A percentile compares a stretch with the other conserved stretches of the same genome.
phyloP scores from a whole-genome alignment of 78 protist genomes.

The Polysphondylium violaceum region DNA sequence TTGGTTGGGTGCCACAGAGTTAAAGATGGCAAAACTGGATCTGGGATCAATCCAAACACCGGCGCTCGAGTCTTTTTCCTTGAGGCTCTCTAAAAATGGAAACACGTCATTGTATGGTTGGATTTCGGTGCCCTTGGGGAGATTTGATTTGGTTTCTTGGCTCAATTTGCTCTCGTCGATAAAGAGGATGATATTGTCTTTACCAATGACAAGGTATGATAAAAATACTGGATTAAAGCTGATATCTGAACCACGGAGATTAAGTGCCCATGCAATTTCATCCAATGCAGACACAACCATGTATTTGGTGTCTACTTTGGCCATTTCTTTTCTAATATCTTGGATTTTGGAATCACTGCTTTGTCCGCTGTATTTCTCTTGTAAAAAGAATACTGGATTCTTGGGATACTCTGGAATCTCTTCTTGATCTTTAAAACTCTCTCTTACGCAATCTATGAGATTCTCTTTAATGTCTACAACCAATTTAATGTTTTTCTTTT shows the following conservation, averaged over 20 bases:
- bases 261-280: conserved; percentile 92
- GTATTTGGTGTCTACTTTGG: conserved; percentile 9
- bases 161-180: conserved; percentile 9
- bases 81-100: background rate
- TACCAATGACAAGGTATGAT: conserved; percentile 77
- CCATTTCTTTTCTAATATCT: conserved; percentile 16
- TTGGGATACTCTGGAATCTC: conserved; percentile 47
- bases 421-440: conserved; percentile 27
- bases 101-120: conserved; percentile 24
- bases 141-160: conserved; percentile 2
- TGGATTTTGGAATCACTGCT: background rate
- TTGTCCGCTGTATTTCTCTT: conserved; percentile 47
- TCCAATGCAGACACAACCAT: conserved; percentile 86
- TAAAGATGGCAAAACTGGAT: conserved; percentile 64
- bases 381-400: conserved; percentile 40
- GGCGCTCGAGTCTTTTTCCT: background rate
- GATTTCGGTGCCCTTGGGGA: conserved; percentile 4
- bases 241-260: conserved; percentile 89
- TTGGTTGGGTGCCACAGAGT: conserved; percentile 2
- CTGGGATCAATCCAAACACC: conserved; percentile 77
- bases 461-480: conserved; percentile 27
- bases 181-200: background rate
- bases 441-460: conserved; percentile 79
- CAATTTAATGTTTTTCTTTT: background rate
- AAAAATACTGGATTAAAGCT: conserved; percentile 83